These are phyloP conservation scores for Camellia granthamiana DNA, from an alignment of 148 eudicot species.

Conservation along the genomic window DNA sequence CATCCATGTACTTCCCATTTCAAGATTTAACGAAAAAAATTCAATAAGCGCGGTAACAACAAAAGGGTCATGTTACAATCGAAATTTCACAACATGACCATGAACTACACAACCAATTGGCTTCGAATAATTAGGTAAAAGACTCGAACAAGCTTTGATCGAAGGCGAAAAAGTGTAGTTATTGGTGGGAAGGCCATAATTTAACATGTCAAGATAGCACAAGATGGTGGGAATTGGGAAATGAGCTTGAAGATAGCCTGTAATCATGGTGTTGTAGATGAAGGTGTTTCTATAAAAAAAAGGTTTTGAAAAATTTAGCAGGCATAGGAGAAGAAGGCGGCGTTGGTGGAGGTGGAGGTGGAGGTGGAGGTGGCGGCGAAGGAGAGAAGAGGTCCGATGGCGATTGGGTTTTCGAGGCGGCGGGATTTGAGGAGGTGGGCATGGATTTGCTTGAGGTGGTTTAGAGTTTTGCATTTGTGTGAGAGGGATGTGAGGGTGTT, in stretches of 20 bases:
- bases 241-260: constrained; percentile 24
- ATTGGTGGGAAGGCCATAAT: constrained; percentile 24
- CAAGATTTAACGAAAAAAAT: constrained; percentile 23
- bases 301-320: constrained; percentile 24
- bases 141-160: constrained; percentile 34
- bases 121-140: neutral
- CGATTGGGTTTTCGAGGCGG: constrained; percentile 17
- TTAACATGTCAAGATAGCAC: constrained; percentile 31
- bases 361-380: constrained; percentile 24
- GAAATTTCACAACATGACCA: constrained; percentile 31
- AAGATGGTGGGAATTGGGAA: constrained; percentile 16
- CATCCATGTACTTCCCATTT: constrained; percentile 25
- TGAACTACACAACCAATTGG: constrained; percentile 26
- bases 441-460: constrained; percentile 37
- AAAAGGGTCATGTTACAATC: constrained; percentile 28
- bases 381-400: constrained; percentile 29
- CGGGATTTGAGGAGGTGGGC: constrained; percentile 29
- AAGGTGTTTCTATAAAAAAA: constrained; percentile 25
- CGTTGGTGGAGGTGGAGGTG: constrained; percentile 5
- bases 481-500: neutral
- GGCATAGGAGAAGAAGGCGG: constrained; percentile 30
- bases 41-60: constrained; percentile 34
- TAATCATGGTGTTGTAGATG: constrained; percentile 38
- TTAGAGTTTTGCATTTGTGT: constrained; percentile 23
- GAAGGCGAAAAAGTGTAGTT: constrained; percentile 38